A percentile compares a stretch with the other conserved stretches of the same genome.
These are phyloP conservation scores for Auricularia cornea DNA, from an alignment of 768 basidiomycete species.

Conservation along the genomic window DNA sequence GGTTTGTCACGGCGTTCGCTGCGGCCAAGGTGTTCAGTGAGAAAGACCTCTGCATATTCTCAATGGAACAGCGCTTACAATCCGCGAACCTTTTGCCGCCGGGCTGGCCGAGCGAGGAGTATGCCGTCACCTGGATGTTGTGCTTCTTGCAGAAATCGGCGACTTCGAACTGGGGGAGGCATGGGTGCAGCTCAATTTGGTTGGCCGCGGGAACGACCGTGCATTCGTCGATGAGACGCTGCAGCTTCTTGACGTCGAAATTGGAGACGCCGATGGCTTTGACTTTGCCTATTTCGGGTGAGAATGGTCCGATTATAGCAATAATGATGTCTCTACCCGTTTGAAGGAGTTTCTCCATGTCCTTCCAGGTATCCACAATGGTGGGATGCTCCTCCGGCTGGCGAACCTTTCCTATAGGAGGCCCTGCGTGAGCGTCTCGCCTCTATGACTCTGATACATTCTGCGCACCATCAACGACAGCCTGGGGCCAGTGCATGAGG, in stretches of 20 bases:
- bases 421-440: background rate
- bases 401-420: slow-evolving; percentile 4
- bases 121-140: slow-evolving; percentile 58
- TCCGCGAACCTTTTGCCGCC: background rate
- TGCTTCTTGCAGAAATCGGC: slow-evolving; percentile 44
- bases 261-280: slow-evolving; percentile 49
- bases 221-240: slow-evolving; percentile 39
- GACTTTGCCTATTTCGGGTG: slow-evolving; percentile 38
- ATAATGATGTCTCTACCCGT: slow-evolving; percentile 4
- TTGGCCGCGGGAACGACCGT: slow-evolving; percentile 57
- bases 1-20: background rate
- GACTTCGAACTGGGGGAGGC: slow-evolving; percentile 53
- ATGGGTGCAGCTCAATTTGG: slow-evolving; percentile 66
- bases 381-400: slow-evolving; percentile 7
- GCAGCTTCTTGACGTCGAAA: slow-evolving; percentile 42
- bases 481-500: slow-evolving; percentile 19
- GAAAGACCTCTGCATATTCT: slow-evolving; percentile 14
- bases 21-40: too few relatives aligned
- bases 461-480: slow-evolving; percentile 1
- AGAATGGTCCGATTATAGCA: background rate
- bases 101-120: slow-evolving; percentile 39
- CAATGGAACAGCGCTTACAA: background rate
- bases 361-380: slow-evolving; percentile 14
- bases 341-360: slow-evolving; percentile 13
- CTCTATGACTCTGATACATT: too few relatives aligned